phyloP scores from a whole-genome alignment of 148 eudicot species.

The Arctostaphylos glauca region DNA sequence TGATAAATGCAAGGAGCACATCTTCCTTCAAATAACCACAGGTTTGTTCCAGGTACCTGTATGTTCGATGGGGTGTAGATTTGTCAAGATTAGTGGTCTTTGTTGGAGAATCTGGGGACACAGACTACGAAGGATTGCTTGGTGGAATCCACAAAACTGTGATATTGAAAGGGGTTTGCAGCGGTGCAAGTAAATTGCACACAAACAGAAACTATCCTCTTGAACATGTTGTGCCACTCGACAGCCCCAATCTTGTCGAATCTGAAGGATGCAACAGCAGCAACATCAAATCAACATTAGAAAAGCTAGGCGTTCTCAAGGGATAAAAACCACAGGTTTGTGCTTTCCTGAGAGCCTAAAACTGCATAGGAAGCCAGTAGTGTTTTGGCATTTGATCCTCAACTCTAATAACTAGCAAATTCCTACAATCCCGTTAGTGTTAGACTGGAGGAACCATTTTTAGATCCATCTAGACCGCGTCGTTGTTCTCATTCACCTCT shows the following conservation, averaged over 20 bases:
- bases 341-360: constrained; percentile 5
- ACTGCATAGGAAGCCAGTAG: not conserved
- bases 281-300: constrained; percentile 22
- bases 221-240: constrained; percentile 26
- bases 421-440: not conserved
- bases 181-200: constrained; percentile 17
- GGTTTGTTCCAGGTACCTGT: constrained; percentile 27
- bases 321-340: constrained; percentile 14
- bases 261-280: constrained; percentile 25
- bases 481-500: not conserved
- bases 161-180: constrained; percentile 32
- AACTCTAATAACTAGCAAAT: not conserved
- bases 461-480: not conserved
- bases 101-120: constrained; percentile 43
- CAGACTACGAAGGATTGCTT: constrained; percentile 43
- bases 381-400: not conserved
- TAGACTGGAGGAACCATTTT: not conserved
- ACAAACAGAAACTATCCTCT: constrained; percentile 40
- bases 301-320: constrained; percentile 26
- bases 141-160: constrained; percentile 52
- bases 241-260: constrained; percentile 25
- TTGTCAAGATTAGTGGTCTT: constrained; percentile 38
- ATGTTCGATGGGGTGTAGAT: constrained; percentile 35
- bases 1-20: not conserved
- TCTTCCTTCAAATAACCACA: not conserved